These are phyloP conservation scores for Aegle marmelos DNA, from an alignment of 345 rosid species.

Conservation along the genomic window DNA sequence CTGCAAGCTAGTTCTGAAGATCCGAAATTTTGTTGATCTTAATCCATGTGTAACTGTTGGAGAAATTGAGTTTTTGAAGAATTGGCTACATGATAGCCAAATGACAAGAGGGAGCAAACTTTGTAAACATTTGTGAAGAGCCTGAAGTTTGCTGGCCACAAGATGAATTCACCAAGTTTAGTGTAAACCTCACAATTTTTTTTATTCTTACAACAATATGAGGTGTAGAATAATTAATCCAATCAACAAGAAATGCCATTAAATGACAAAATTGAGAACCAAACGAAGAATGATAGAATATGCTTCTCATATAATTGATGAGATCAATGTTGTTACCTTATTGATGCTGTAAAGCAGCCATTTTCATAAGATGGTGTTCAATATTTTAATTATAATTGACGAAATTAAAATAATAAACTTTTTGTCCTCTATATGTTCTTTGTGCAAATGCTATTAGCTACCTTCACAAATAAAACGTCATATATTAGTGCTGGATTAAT, in stretches of 20 bases:
- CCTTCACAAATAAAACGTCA: neutral
- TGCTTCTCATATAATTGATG: neutral
- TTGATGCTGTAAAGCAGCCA: neutral
- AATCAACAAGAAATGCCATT: neutral
- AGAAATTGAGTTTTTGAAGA: neutral
- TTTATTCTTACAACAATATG: neutral
- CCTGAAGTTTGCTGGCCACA: neutral
- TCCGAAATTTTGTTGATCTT: conserved; percentile 16
- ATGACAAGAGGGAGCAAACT: neutral
- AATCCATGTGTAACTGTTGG: neutral
- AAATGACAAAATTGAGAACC: neutral
- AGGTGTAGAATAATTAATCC: neutral
- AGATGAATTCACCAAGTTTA: neutral
- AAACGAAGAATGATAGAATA: neutral
- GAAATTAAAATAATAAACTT: no score
- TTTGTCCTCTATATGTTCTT: neutral
- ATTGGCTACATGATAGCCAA: neutral
- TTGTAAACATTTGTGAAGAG: neutral
- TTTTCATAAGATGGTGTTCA: neutral
- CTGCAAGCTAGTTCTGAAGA: conserved; percentile 38
- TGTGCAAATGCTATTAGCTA: neutral
- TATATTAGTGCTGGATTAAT: no score
- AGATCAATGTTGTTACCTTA: neutral
- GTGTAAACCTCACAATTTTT: neutral
- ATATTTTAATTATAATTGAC: neutral